Conservation (phyloP, 192 early-diverging fungal species). For the Lunasporangiospora selenospora region DNA sequence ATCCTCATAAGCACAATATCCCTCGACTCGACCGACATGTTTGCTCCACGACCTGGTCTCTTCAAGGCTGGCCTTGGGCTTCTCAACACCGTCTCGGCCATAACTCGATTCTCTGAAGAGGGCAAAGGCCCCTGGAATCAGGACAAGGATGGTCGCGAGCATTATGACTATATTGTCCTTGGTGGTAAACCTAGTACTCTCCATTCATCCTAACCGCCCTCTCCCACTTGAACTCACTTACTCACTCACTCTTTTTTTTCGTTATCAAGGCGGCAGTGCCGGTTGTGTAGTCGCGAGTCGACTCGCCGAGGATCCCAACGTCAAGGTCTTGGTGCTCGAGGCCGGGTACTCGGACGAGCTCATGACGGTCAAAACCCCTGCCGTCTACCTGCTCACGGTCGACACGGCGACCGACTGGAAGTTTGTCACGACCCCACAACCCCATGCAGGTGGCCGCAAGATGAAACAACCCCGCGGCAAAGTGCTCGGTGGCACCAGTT, state of each 20-base stretch:
- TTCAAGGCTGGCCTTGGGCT: background rate
- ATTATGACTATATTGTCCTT: slow-evolving; percentile 31
- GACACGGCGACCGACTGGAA: slow-evolving; percentile 21
- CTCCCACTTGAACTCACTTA: background rate
- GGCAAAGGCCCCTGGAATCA: slow-evolving; percentile 27
- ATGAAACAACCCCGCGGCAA: slow-evolving; percentile 44
- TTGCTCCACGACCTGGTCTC: slow-evolving; percentile 4
- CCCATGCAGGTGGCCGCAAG: slow-evolving; percentile 5
- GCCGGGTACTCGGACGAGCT: slow-evolving; percentile 31
- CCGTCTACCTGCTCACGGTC: slow-evolving; percentile 6
- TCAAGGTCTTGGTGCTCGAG: slow-evolving; percentile 39
- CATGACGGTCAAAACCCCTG: slow-evolving; percentile 11
- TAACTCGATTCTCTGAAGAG: slow-evolving; percentile 17
- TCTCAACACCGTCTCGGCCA: slow-evolving; percentile 7
- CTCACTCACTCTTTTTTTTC: background rate
- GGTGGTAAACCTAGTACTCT: slow-evolving; percentile 13
- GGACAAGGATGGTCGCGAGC: slow-evolving; percentile 14
- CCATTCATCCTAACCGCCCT: background rate
- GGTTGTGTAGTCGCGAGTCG: slow-evolving; percentile 40
- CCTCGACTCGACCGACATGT: too few relatives aligned
- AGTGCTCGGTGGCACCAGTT: slow-evolving; percentile 25
- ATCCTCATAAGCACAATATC: too few relatives aligned
- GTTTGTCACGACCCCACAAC: slow-evolving; percentile 18
- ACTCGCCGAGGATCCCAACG: slow-evolving; percentile 26
- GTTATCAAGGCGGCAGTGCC: slow-evolving; percentile 30